phyloP scores from a whole-genome alignment of 495 filamentous ascomycete genomes.

The Tuber aestivum region DNA sequence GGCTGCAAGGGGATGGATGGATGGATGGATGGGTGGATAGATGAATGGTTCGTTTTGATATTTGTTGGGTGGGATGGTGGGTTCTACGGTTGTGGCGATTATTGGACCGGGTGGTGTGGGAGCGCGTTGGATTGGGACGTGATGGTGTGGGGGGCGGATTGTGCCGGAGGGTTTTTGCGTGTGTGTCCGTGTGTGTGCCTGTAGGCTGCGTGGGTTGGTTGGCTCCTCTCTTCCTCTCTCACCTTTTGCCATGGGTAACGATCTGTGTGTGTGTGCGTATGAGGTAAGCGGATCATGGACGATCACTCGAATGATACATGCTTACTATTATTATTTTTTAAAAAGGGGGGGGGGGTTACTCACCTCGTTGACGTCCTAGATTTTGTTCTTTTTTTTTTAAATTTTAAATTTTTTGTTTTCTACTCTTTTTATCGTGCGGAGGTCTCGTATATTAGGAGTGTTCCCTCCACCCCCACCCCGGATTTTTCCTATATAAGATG shows the following conservation, averaged over 20 bases:
- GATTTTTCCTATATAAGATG: too few species aligned
- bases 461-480: too few species aligned
- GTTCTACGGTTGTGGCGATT: not conserved
- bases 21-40: not conserved
- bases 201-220: too few species aligned
- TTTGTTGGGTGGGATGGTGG: not conserved
- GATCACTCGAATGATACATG: not conserved
- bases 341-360: too few species aligned
- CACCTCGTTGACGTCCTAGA: too few species aligned
- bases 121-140: too few species aligned
- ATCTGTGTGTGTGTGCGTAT: not conserved
- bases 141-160: not conserved
- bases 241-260: too few species aligned
- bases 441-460: too few species aligned
- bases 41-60: not conserved
- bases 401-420: not conserved
- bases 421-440: too few species aligned
- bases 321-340: too few species aligned
- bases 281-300: not conserved
- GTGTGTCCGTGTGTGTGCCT: too few species aligned
- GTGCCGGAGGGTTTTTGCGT: not conserved
- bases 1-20: not conserved
- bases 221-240: too few species aligned
- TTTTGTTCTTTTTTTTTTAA: conserved; percentile 21
- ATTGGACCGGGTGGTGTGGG: not conserved